phyloP scores from a whole-genome alignment of 2,329 filamentous ascomycete genomes.

The Ophiosphaerella narmari region DNA sequence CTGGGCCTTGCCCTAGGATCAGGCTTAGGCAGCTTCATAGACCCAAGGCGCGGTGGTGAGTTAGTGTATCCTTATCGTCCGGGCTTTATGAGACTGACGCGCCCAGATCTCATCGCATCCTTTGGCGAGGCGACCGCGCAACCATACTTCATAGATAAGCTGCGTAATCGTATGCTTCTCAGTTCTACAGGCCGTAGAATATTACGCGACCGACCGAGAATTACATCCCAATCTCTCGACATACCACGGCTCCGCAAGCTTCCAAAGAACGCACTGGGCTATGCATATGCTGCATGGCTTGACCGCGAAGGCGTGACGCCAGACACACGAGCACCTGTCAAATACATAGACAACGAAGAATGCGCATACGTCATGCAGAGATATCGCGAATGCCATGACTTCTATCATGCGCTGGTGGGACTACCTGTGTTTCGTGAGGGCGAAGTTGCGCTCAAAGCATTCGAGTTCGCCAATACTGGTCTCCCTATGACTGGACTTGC shows the following conservation, averaged over 20 bases:
- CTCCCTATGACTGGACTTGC: constrained; percentile 94
- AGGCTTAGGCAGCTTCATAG: constrained; percentile 64
- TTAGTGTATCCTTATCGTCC: neutral
- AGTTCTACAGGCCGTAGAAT: constrained; percentile 85
- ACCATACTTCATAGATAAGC: constrained; percentile 91
- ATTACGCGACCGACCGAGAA: constrained; percentile 84
- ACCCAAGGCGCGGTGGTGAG: constrained; percentile 79
- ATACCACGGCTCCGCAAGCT: constrained; percentile 73
- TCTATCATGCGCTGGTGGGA: constrained; percentile 93
- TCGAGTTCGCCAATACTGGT: constrained; percentile 93
- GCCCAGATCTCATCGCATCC: constrained; percentile 83
- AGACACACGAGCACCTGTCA: constrained; percentile 80
- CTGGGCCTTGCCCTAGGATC: constrained; percentile 69
- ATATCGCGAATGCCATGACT: constrained; percentile 96
- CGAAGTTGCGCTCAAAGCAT: constrained; percentile 95
- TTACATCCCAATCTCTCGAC: constrained; percentile 73
- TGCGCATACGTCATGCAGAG: constrained; percentile 99
- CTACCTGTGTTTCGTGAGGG: constrained; percentile 92
- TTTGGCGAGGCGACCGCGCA: constrained; percentile 94
- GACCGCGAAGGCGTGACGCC: constrained; percentile 91
- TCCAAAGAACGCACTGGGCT: constrained; percentile 75
- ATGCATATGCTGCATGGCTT: constrained; percentile 86
- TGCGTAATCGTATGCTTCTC: constrained; percentile 88
- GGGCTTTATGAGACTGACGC: neutral
- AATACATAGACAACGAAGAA: constrained; percentile 93